Base-by-base conservation (phyloP, 2,329 filamentous ascomycete genomes). In the Aureobasidium sp. region DNA sequence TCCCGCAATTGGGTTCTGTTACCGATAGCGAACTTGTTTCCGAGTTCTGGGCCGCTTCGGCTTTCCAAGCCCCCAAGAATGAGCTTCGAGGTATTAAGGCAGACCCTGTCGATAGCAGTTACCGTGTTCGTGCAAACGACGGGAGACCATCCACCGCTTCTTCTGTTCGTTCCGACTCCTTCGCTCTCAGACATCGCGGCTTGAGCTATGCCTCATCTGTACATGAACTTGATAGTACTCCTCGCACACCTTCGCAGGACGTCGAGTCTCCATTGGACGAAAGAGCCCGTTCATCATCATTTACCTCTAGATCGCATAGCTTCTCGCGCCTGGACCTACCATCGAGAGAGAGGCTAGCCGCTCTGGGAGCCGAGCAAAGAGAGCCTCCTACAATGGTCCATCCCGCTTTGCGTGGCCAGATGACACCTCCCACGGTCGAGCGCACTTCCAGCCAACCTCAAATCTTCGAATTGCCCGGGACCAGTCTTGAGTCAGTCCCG, bases 51-150 rank as follows among this genome's bases (percentile, higher is more conserved):
- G 71, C 75, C 24, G 73, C 78, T 50, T 73, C 75, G 40, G 73
- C 76, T 30, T 75, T 75, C 17, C 77, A 81, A 61, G 67, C 70
- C 38, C 75, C 78, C 6, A 68, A 68, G 44, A 68, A 69, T 22
- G 69, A 71, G 47, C 70, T 80, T 12, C 74, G 73, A 58, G 78
- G 77, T 8, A 80, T 80, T 47, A 71, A 71, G 42, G 74, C 75
- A 2, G 70, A 77, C 16, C 70, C 75, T 54, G 63, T 80, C 8
- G 54, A 57, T n/a, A 52, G 30, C n/a, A 52, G 19, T 17, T 44
- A 35, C 12, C 49, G 49, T 22, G 6, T 25, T 32, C 24, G 34
- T 17, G 12, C 17, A 6, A 32, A 10, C 4, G 35, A 50, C 19
- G 30, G 44, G n/a, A 44, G 45, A 49, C 47, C 47, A 4, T 50